A percentile compares a stretch with the other conserved stretches of the same genome.
phyloP scores from a whole-genome alignment of 495 filamentous ascomycete genomes.

The Cercophora sp. region DNA sequence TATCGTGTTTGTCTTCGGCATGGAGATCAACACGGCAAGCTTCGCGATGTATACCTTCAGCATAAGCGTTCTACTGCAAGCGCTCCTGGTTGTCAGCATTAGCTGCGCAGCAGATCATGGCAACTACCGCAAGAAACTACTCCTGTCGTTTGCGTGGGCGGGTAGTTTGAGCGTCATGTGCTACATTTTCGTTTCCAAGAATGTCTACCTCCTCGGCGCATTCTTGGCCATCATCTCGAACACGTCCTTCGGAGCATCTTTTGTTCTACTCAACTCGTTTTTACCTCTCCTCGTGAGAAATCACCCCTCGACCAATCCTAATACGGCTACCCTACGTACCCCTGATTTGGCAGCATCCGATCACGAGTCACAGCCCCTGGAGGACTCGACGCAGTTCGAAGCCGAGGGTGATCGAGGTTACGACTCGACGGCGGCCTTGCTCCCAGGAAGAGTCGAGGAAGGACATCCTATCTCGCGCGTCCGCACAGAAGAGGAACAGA shows the following conservation, averaged over 20 bases:
- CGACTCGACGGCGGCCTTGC: slow-evolving; percentile 44
- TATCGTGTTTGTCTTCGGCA: slow-evolving; percentile 73
- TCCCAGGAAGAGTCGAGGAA: slow-evolving; percentile 26
- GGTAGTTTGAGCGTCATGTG: slow-evolving; percentile 83
- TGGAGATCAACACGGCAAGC: slow-evolving; percentile 90
- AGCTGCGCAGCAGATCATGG: slow-evolving; percentile 95
- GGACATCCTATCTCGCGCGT: slow-evolving; percentile 34
- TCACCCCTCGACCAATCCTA: slow-evolving; percentile 54
- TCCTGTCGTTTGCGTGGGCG: slow-evolving; percentile 76
- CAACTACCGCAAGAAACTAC: slow-evolving; percentile 80
- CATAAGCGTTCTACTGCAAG: slow-evolving; percentile 82
- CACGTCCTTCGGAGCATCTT: slow-evolving; percentile 82
- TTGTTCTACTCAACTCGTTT: slow-evolving; percentile 81
- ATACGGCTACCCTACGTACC: slow-evolving; percentile 9
- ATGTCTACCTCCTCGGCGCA: slow-evolving; percentile 73
- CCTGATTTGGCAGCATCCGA: slow-evolving; percentile 14
- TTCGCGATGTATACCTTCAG: slow-evolving; percentile 99
- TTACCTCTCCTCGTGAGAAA: slow-evolving; percentile 76
- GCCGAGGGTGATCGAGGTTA: slow-evolving; percentile 17
- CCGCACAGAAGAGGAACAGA: slow-evolving; percentile 39
- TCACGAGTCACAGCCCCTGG: slow-evolving; percentile 17
- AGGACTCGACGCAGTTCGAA: slow-evolving; percentile 13
- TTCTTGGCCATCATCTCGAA: slow-evolving; percentile 85
- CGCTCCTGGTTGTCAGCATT: slow-evolving; percentile 89
- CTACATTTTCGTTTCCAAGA: slow-evolving; percentile 72